A percentile compares a stretch with the other conserved stretches of the same genome.
Conservation (phyloP, 257 asterid genomes). For the Solanum medicagineum region DNA sequence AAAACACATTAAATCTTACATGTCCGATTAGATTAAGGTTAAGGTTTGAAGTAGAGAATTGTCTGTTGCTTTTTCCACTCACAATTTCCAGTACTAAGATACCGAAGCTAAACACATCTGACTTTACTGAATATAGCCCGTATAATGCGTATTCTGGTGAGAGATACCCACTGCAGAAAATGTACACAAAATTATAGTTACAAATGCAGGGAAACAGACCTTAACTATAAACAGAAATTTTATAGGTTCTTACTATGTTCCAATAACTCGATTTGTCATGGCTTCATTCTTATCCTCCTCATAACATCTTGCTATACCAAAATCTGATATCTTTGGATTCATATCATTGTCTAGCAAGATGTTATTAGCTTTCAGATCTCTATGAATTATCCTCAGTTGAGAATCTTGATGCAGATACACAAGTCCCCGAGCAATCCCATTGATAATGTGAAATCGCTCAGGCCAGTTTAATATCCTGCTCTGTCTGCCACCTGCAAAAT, state of each 20-base stretch:
- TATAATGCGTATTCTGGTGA: conserved; percentile 17
- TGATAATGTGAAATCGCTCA: conserved; percentile 22
- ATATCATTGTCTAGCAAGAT: conserved; percentile 28
- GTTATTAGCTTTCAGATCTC: conserved; percentile 46
- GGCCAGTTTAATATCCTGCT: conserved; percentile 26
- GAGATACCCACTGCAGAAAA: conserved; percentile 12
- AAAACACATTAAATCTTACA: not conserved
- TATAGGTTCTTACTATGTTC: conserved; percentile 31
- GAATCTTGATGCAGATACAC: conserved; percentile 51
- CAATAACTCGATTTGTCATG: conserved; percentile 30
- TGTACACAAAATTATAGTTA: not conserved
- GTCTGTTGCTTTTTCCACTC: conserved; percentile 16
- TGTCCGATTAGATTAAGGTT: conserved; percentile 13
- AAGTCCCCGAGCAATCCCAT: conserved; percentile 40
- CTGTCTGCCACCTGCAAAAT: conserved; percentile 11
- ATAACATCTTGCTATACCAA: conserved; percentile 30
- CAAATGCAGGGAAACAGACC: not conserved
- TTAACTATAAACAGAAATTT: not conserved
- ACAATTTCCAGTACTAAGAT: conserved; percentile 17
- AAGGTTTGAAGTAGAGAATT: conserved; percentile 5
- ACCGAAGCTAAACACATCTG: conserved; percentile 24
- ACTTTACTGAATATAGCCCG: conserved; percentile 14
- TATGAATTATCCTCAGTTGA: conserved; percentile 19
- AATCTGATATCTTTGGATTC: conserved; percentile 49
- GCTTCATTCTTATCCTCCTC: conserved; percentile 27